Evolutionary conservation across 768 basidiomycete genomes (phyloP).

Genomic region (Boletellus ananiceps): DNA sequence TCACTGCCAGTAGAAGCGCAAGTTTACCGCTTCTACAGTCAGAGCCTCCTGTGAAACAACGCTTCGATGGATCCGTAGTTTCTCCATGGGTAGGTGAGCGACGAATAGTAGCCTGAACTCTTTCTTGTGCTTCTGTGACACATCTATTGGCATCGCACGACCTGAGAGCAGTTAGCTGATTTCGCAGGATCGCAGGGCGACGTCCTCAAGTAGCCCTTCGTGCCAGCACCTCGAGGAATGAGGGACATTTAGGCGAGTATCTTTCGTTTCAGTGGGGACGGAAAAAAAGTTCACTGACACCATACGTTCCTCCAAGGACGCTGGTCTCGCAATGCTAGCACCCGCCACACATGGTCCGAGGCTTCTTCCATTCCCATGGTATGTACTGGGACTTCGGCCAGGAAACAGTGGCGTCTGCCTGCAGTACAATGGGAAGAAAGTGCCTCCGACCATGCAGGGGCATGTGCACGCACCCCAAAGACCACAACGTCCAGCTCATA

Average conservation of each 20-base stretch:
- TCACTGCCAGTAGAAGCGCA: constrained; percentile 10
- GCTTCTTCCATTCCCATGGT: constrained; percentile 58
- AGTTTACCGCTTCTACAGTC: constrained; percentile 10
- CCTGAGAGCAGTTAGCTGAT: constrained; percentile 1
- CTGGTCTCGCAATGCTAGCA: constrained; percentile 26
- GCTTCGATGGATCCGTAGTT: not conserved
- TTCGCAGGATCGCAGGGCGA: not conserved
- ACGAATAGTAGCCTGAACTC: not conserved
- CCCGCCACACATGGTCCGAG: constrained; percentile 34
- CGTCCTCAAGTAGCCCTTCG: constrained; percentile 4
- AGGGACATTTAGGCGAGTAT: constrained; percentile 4
- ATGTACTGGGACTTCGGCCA: constrained; percentile 36
- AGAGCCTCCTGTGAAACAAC: constrained; percentile 6
- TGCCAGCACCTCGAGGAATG: constrained; percentile 1
- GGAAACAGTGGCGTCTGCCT: constrained; percentile 28
- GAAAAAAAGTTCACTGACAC: not conserved
- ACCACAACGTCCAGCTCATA: constrained; percentile 12
- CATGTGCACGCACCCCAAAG: constrained; percentile 18
- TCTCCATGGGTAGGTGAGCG: constrained; percentile 6
- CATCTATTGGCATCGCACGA: not conserved
- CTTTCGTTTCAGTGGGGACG: not conserved
- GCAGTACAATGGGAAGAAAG: constrained; percentile 37
- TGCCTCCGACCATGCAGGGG: constrained; percentile 33
- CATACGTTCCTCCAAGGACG: not conserved
- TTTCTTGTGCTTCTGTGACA: constrained; percentile 4